Base-by-base conservation (phyloP, 305 asterid species). In the Coffea humblotiana region DNA sequence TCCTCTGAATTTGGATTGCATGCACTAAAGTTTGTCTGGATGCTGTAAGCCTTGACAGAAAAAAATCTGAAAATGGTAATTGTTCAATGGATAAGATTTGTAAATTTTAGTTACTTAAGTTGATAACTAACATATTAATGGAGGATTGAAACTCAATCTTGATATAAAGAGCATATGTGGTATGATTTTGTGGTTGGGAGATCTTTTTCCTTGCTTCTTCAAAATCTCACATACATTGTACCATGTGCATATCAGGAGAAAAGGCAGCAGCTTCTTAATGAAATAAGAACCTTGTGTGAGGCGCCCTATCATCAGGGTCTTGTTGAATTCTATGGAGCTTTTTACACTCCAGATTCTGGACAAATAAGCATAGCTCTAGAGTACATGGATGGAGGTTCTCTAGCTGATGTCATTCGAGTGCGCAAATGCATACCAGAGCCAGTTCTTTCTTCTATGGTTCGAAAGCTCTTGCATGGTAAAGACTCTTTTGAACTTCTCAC, bases 351-450 rank as follows among this genome's bases (percentile, higher is more conserved):
- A 40, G 97, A 93, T 84, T 95, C 99, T 47, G 99, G 99, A 69
- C 99, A 95, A 86, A 95, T 95, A 78, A 93, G 97, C 87, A 95
- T 95, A 83, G 99, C 99, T 67, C 88, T 95, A 75, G 99, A 95
- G 87, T 95, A 92, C 87, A 91, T 95, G 98, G 97, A 93, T 83
- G 99, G 99, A 76, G 98, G 99, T 65, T 93, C 99, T 83, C 87
- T 95, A 76, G 97, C 97, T 21, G 99, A 95, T 85, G 76, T 95
- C 72, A 82, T 92, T 79, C 89, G 92, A 72, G 80, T 89, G 43
- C 89, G 84, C 67, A 91, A 88, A 79, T 82, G 89, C 77, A 89
- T 95, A 87, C 97, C 99, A 0, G 99, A 95, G 81, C 89, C 90
- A 49, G 74, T 92, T 45, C 97, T 95, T 86, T 91, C 99, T 54